A percentile compares a stretch with the other conserved stretches of the same genome.
These are phyloP conservation scores for Lichtheimia hyalospora DNA, from an alignment of 371 early-diverging fungal species.

Conservation along the genomic window DNA sequence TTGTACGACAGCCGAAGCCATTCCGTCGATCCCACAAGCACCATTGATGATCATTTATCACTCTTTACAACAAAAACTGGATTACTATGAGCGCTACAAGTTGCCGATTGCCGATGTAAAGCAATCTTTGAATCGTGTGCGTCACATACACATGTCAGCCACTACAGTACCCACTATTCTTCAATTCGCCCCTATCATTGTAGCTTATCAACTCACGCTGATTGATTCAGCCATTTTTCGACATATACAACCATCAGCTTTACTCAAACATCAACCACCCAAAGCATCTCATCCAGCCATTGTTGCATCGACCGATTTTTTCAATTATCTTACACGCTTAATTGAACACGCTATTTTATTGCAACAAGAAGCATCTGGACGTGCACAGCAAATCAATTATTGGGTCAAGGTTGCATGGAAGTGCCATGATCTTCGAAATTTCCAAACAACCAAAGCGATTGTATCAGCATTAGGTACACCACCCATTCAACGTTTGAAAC, in stretches of 20 bases:
- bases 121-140: constrained; percentile 41
- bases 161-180: constrained; percentile 57
- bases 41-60: constrained; percentile 29
- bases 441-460: constrained; percentile 75
- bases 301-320: constrained; percentile 74
- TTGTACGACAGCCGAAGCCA: constrained; percentile 2
- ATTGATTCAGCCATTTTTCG: constrained; percentile 74
- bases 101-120: constrained; percentile 26
- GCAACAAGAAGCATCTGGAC: constrained; percentile 57
- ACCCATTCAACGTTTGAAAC: constrained; percentile 71
- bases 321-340: constrained; percentile 77
- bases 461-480: constrained; percentile 72
- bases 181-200: constrained; percentile 64
- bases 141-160: constrained; percentile 45
- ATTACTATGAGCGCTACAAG: constrained; percentile 17
- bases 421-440: constrained; percentile 64
- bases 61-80: constrained; percentile 28
- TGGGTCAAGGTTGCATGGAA: constrained; percentile 76
- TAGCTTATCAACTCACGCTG: constrained; percentile 74
- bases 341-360: constrained; percentile 73
- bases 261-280: constrained; percentile 60
- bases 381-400: constrained; percentile 63
- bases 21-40: constrained; percentile 40
- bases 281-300: constrained; percentile 66
- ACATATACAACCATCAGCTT: constrained; percentile 61